phyloP scores from a whole-genome alignment of 2,329 filamentous ascomycete genomes.

The Colletotrichum sp. region DNA sequence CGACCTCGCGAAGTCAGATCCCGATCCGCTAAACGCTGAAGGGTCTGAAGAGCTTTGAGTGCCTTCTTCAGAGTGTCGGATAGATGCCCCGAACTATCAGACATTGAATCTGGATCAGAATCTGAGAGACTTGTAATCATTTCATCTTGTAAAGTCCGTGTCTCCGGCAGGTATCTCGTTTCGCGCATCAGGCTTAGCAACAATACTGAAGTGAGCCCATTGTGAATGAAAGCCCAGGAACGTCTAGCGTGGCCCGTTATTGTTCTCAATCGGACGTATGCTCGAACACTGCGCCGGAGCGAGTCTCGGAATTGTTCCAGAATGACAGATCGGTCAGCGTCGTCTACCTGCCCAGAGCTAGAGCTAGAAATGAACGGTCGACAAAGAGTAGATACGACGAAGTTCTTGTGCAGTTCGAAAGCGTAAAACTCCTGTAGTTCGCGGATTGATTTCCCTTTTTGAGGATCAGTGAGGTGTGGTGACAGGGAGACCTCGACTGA shows the following conservation, averaged over 20 bases:
- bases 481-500: background rate
- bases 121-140: background rate
- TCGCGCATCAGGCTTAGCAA: slow-evolving; percentile 14
- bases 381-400: slow-evolving; percentile 12
- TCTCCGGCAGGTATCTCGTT: slow-evolving; percentile 1
- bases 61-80: background rate
- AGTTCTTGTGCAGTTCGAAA: slow-evolving; percentile 15
- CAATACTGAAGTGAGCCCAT: slow-evolving; percentile 7
- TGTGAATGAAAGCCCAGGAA: slow-evolving; percentile 18
- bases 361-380: background rate
- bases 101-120: background rate
- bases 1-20: background rate
- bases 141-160: background rate
- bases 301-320: background rate
- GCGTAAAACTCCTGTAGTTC: slow-evolving; percentile 10
- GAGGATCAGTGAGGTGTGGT: background rate
- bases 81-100: background rate
- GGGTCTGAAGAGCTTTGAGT: background rate
- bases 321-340: background rate
- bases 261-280: slow-evolving; percentile 10
- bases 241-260: slow-evolving; percentile 8
- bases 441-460: background rate
- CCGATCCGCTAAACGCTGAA: background rate
- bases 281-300: background rate
- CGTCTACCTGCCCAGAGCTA: fast-evolving